Evolutionary conservation across 2,329 filamentous ascomycete species (phyloP), one percentile per base, ranked within the genome.

Genomic region (Ramichloridium luteum): DNA sequence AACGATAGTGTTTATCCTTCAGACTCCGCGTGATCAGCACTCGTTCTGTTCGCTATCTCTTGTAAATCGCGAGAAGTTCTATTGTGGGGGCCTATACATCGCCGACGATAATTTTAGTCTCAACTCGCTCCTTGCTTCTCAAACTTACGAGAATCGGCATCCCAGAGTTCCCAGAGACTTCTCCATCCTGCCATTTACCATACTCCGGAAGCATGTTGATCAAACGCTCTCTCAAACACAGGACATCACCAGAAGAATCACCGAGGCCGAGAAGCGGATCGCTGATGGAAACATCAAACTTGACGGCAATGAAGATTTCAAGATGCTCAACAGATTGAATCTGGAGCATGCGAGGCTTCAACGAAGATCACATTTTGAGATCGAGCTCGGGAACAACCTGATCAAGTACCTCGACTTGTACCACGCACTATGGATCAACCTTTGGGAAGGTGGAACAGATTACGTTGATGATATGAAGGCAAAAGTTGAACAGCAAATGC

Each of bases 391-490:
- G 3, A 36, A 31, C 12, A 54, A 54, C 37, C 39, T 54, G 27
- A 14, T 46, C 6, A 51, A 48, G 35, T 53, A 54, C 30, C 43
- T 54, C 10, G 45, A 52, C 25, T 44, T 46, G 14, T 54, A 54
- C 37, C 41, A 50, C 18, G 30, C 35, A 9, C 41, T 53, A 25
- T 53, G 50, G 50, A 32, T 37, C 5, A 30, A 32, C 13, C 26
- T 53, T 5, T 51, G 49, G 48, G 50, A 52, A 36, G 50, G 50
- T 17, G 51, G 48, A 1, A 53, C 50, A 3, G 33, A 40, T 26
- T 54, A 53, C 28, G 43, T 54, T 30, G 51, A 54, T 12, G 50
- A 53, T 26, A 52, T 52, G 51, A 40, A 44, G 8, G 50, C 52
- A 37, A 53, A 52, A 38, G 43, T 50, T 8, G 48, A 53, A 29